Evolutionary conservation across 2,329 filamentous ascomycete species (phyloP).

Genomic region (Dissoconium aciculare): DNA sequence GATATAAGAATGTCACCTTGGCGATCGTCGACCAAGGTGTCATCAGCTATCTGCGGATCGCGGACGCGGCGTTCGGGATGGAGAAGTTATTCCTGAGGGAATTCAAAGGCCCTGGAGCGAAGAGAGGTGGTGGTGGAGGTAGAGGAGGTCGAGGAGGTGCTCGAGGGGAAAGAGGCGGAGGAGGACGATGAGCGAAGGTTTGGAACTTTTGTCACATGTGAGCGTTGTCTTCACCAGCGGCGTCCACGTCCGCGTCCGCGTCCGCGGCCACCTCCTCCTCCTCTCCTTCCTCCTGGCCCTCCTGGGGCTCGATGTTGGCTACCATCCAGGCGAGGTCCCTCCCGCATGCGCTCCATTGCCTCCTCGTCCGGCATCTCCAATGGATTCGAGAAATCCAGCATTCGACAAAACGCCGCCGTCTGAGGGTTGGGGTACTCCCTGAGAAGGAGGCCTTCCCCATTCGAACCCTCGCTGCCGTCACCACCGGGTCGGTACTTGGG

Average conservation of each 20-base stretch:
- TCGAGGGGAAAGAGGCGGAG: conserved; percentile 23
- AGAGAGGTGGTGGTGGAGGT: conserved; percentile 27
- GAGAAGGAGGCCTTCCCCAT: too few relatives aligned
- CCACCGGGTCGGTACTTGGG: conserved; percentile 14
- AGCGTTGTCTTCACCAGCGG: conserved; percentile 2
- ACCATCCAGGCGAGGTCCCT: conserved; percentile 39
- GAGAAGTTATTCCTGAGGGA: conserved; percentile 53
- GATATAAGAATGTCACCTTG: conserved; percentile 66
- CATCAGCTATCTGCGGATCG: conserved; percentile 71
- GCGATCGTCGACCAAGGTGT: conserved; percentile 83
- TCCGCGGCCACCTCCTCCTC: conserved; percentile 14
- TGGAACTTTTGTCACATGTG: too few relatives aligned
- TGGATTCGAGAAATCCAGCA: conserved; percentile 62
- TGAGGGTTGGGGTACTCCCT: conserved; percentile 77
- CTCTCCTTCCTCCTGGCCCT: conserved; percentile 11
- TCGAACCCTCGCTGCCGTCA: too few relatives aligned
- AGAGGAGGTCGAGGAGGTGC: conserved; percentile 22
- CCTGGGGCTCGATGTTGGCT: conserved; percentile 11
- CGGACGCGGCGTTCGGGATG: conserved; percentile 58
- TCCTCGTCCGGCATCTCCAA: conserved; percentile 63
- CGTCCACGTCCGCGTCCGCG: conserved; percentile 10
- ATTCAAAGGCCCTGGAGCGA: conserved; percentile 32
- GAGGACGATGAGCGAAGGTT: conserved; percentile 5
- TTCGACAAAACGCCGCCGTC: conserved; percentile 63
- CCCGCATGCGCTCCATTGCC: conserved; percentile 41